Evolutionary conservation across 768 basidiomycete species (phyloP), one percentile per base, ranked within the genome.

Genomic region (Auricularia heimuer): DNA sequence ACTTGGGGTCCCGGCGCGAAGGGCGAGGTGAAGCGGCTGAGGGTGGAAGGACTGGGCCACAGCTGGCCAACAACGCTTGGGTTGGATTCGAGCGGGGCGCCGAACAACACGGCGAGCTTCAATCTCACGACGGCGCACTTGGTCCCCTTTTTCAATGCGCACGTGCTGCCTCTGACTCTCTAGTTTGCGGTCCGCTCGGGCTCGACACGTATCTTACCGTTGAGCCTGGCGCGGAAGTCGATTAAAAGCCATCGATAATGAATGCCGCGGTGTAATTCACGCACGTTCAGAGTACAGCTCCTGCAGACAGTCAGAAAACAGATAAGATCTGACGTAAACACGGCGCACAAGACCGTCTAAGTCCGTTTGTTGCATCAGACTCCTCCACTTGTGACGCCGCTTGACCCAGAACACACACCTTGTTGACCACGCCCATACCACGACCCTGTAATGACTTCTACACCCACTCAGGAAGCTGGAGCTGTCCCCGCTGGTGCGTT

Each of bases 1-100:
- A 12, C n/a, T 4, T 63, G 64, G 4, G 65, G 62, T 44, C 34
- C 39, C 3, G 33, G 62, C 24, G 65, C 62, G 34, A 65, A 65
- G 56, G 68, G 66, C 4, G 66, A 67, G 33, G 39, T 72, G 39
- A 61, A 65, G 54, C 68, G 69, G 3, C 54, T 70, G 36, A 68
- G 65, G 14, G 64, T 71, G 2, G 47, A 62, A 10, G 66, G 67
- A 18, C 67, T 71, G 10, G 71, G 70, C 2, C 71, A 72, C 65
- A 62, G 68, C 12, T 72, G 71, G 71, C 71, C 71, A 3, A 68
- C 70, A 0, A 71, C 69, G 18, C 44, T 33, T 33, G 71, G 69
- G 3, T 61, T 72, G 54, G 71, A 72, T 58, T 18, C 62, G 12
- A 65, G 68, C 24, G 47, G 47, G 11, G 47, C 47, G 21, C 47